Evolutionary conservation across 768 basidiomycete genomes (phyloP).

Genomic region (Kwoniella bestiolae): DNA sequence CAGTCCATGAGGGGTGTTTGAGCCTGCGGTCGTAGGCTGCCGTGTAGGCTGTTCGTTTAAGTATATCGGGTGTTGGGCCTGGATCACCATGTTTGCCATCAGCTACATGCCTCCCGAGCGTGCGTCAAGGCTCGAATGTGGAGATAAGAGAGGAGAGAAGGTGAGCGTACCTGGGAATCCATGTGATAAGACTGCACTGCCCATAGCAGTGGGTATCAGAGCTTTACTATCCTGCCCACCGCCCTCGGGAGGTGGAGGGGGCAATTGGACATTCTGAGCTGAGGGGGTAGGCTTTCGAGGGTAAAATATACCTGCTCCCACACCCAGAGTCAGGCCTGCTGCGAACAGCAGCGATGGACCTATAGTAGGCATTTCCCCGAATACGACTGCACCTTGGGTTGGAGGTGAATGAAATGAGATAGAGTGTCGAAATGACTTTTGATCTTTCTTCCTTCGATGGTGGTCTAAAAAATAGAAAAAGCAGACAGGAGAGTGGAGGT

Average conservation of each 20-base stretch:
- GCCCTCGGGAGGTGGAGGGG: constrained; percentile 62
- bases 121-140: not conserved
- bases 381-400: not conserved
- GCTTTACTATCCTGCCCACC: constrained; percentile 60
- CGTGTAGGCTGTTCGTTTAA: constrained; percentile 80
- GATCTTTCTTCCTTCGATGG: not conserved
- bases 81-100: constrained; percentile 25
- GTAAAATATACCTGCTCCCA: constrained; percentile 62
- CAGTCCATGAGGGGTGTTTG: constrained; percentile 94
- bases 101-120: constrained; percentile 6
- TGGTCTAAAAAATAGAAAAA: not conserved
- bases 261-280: constrained; percentile 52
- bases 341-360: constrained; percentile 67
- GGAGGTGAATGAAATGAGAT: not conserved
- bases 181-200: constrained; percentile 52
- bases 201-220: constrained; percentile 54
- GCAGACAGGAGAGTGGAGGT: not conserved
- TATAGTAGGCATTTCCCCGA: constrained; percentile 40
- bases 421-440: too few species aligned
- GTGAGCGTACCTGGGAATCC: constrained; percentile 76
- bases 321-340: constrained; percentile 79
- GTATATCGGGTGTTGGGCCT: constrained; percentile 83
- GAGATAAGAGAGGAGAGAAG: not conserved
- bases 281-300: constrained; percentile 27
- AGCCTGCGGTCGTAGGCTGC: constrained; percentile 88